A percentile compares a stretch with the other conserved stretches of the same genome.
phyloP scores from a whole-genome alignment of 148 eudicot species.

The Limonium bicolor region DNA sequence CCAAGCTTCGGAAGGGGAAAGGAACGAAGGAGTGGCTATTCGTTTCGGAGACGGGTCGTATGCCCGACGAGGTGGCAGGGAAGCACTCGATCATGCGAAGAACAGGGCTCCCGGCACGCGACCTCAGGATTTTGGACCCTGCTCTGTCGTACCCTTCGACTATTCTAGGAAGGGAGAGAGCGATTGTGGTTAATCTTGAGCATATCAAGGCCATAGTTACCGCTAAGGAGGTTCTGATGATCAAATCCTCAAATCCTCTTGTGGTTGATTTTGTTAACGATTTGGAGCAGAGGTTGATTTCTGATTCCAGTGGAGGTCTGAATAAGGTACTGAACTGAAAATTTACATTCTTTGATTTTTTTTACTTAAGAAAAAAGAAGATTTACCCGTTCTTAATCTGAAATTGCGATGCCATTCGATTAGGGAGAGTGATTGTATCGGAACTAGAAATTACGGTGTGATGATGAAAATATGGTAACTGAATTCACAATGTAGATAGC shows the following conservation, averaged over 20 bases:
- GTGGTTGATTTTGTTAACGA: conserved; percentile 28
- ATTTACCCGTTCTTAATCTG: too few relatives aligned
- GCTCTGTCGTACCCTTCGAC: conserved; percentile 40
- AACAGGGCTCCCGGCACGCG: conserved; percentile 47
- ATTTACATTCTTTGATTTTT: too few relatives aligned
- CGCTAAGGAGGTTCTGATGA: conserved; percentile 36
- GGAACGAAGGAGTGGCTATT: conserved; percentile 30
- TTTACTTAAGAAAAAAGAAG: too few relatives aligned
- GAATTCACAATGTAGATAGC: too few relatives aligned
- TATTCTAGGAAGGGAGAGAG: conserved; percentile 42
- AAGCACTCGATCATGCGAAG: conserved; percentile 41
- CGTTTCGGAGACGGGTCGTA: conserved; percentile 18
- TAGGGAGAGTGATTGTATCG: too few relatives aligned
- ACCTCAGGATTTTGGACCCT: conserved; percentile 36
- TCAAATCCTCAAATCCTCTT: conserved; percentile 27
- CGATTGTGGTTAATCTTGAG: conserved; percentile 45
- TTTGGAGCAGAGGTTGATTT: too few relatives aligned
- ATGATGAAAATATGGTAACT: too few relatives aligned
- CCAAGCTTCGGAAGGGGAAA: conserved; percentile 22
- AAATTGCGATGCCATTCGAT: too few relatives aligned
- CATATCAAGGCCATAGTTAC: conserved; percentile 49
- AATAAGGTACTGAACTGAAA: too few relatives aligned
- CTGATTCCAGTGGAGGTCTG: too few relatives aligned
- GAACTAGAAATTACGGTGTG: too few relatives aligned
- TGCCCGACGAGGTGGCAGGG: conserved; percentile 20